Evolutionary conservation across 2,329 filamentous ascomycete species (phyloP), one percentile per base, ranked within the genome.

Genomic region (Microsporum audouinii): DNA sequence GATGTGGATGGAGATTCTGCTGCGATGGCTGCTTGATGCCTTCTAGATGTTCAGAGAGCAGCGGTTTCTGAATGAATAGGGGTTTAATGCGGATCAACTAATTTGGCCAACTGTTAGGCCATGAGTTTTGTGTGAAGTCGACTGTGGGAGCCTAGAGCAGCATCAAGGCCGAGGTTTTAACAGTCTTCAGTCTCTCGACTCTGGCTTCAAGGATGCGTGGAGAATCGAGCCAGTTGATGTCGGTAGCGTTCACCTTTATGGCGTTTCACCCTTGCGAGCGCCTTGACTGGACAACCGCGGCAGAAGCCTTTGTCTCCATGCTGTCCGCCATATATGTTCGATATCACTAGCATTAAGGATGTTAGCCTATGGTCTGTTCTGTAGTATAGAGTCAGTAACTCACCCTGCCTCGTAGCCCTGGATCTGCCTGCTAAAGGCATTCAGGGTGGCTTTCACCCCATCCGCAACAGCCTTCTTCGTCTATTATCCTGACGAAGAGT

Each of bases 161-260:
- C 87, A 61, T 91, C 87, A 66, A 91, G 80, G 1, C 87, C 87
- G 0, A 89, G 73, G 0, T 79, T 78, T 87, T 89, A 7, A 91
- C 88, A 0, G 81, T 77, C 65, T 85, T 84, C 10, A 91, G 76
- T 1, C 88, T 79, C 62, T 88, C 82, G 1, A 90, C 83, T 51
- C 82, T 84, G 3, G 80, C 76, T 51, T 87, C 79, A 0, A 91
- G 77, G 0, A 79, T 78, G 0, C 79, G 76, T 0, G 88, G 88
- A 0, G 86, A 87, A 71, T 91, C 88, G 0, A 91, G 80, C 87
- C 87, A 91, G 65, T 83, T 85, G 1, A 90, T 73, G 64, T 90
- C 86, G 0, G 88, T 91, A 4, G 81, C 88, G 69, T 91, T 90
- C 88, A 91, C 91, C 70, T 91, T 91, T 60, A 90, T 64, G 39